Conservation (phyloP, 1,139 yeast genomes). For the Candida tunisiensis region DNA sequence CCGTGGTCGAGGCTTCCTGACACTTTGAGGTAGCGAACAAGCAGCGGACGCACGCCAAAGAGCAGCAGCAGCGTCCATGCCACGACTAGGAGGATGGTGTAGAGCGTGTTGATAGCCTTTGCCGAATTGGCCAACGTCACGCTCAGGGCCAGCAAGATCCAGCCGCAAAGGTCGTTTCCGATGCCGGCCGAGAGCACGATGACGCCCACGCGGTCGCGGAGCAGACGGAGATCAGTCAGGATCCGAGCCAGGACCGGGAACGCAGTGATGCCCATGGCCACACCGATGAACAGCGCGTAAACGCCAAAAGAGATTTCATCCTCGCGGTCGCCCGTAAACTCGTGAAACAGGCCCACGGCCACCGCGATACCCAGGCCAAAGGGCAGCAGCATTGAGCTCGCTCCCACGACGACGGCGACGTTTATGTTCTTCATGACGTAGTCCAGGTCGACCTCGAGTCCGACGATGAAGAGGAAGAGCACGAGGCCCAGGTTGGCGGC, state of each 20-base stretch:
- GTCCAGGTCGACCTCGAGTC: constrained; percentile 55
- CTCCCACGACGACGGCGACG: constrained; percentile 51
- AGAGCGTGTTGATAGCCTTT: too few species aligned
- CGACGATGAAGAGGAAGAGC: constrained; percentile 55
- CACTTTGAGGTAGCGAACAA: constrained; percentile 32
- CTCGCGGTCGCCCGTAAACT: constrained; percentile 24
- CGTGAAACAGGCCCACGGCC: constrained; percentile 46
- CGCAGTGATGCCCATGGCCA: constrained; percentile 70
- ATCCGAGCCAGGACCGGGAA: constrained; percentile 73
- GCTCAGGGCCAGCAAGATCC: constrained; percentile 61
- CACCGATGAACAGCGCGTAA: constrained; percentile 61
- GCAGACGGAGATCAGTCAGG: constrained; percentile 49
- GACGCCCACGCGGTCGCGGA: constrained; percentile 62
- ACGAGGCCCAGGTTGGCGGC: constrained; percentile 62
- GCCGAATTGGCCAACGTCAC: too few species aligned
- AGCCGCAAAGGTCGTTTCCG: constrained; percentile 63
- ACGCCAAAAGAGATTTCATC: constrained; percentile 43
- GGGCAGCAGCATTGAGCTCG: constrained; percentile 56
- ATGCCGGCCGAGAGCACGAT: constrained; percentile 71
- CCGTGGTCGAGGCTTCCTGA: constrained; percentile 36
- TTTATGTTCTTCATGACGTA: constrained; percentile 42
- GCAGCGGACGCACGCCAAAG: constrained; percentile 48
- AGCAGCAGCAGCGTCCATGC: too few species aligned
- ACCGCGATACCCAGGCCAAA: constrained; percentile 64
- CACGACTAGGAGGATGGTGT: too few species aligned